Base-by-base conservation (phyloP, 2,329 filamentous ascomycete species). In the Penicillium sp. region DNA sequence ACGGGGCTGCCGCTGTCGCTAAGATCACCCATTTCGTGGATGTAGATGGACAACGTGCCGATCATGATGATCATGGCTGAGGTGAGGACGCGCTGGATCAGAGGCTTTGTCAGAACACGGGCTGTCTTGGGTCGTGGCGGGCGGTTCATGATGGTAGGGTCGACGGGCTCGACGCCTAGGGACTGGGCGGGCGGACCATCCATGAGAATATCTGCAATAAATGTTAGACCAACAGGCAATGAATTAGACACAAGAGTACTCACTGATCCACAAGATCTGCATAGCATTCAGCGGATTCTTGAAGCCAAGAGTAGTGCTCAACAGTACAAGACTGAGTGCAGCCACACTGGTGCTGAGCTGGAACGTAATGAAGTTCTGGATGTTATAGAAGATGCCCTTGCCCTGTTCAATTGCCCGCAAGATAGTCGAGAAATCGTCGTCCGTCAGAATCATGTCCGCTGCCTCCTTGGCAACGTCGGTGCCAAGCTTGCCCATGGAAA, bases 181-280 rank as follows among this genome's bases (percentile, higher is more conserved):
- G 94, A 99, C 75, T 99, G 94, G 2, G 94, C 94, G 1, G 94
- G 94, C 16, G 94, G 94, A 10, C 95, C 94, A 75, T 99, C 95
- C 95, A 99, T 99, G 67, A 99, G 92, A 70, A 99, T 97, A 72
- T 99, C 93, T 97, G 65, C 37, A 35, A 26, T 1, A 2, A 29
- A 31, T 31, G 62, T 75, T 67, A 75, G 70, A 60, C 40, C 56
- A 31, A 35, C n/a, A 34, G 38, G 20, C 24, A 34, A n/a, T 20
- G 11, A 18, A 16, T 11, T 8, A 16, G 45, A 39, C 31, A 18
- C 48, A 50, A n/a, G 20, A 24, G 22, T 40, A 84, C 91, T 79
- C 79, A 97, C 93, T 99, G 69, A 99, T 99, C 94, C 94, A 99
- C 40, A 99, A 83, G 78, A 99, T 99, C 78, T 99, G 94, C 94